These are phyloP conservation scores for Rhizoclosmatium sp. DNA, from an alignment of 192 early-diverging fungal species.

Conservation along the genomic window DNA sequence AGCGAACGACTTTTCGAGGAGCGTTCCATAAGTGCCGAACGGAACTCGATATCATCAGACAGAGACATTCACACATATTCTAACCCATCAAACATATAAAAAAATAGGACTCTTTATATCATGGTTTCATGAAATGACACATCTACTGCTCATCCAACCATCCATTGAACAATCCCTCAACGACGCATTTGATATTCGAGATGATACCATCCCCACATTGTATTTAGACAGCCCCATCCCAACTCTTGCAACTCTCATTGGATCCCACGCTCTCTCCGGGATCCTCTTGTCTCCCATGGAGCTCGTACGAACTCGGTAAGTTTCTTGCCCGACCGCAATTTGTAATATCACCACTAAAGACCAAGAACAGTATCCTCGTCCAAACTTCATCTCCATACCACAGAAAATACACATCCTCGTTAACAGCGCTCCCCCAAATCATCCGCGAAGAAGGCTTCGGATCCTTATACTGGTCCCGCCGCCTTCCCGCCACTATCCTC, in stretches of 20 bases:
- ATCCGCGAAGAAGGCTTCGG: constrained; percentile 79
- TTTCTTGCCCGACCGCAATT: constrained; percentile 6
- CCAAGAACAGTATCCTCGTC: constrained; percentile 71
- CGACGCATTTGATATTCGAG: constrained; percentile 22
- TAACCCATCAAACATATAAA: neutral
- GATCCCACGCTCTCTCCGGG: constrained; percentile 79
- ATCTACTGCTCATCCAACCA: constrained; percentile 52
- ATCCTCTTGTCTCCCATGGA: constrained; percentile 88
- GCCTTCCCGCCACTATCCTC: constrained; percentile 81
- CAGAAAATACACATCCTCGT: constrained; percentile 77
- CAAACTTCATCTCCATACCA: constrained; percentile 83
- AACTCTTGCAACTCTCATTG: constrained; percentile 66
- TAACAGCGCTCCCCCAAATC: constrained; percentile 78
- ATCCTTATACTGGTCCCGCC: constrained; percentile 75
- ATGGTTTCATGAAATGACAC: constrained; percentile 77
- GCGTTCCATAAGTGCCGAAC: no score
- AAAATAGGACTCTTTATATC: constrained; percentile 69
- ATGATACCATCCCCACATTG: constrained; percentile 35
- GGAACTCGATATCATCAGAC: no score
- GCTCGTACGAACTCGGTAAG: constrained; percentile 79
- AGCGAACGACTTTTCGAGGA: neutral
- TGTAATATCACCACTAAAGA: neutral
- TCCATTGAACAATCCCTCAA: constrained; percentile 38
- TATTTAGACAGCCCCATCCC: constrained; percentile 39
- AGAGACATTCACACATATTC: neutral